Conservation (phyloP, 2,329 filamentous ascomycete genomes). For the Ophiobolus disseminans region DNA sequence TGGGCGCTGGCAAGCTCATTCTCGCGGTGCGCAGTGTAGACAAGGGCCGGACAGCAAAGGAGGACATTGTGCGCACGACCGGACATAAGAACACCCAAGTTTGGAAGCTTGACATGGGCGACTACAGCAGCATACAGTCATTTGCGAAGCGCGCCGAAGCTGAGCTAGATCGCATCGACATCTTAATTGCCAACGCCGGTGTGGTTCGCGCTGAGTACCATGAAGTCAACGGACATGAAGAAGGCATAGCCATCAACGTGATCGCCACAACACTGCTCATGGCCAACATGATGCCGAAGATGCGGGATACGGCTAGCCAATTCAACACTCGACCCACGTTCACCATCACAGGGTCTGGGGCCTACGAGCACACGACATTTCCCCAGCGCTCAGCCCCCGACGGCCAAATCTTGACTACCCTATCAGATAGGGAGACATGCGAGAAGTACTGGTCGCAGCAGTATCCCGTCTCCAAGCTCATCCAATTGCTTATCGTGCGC, state of each 20-base stretch:
- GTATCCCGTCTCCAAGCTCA: slow-evolving; percentile 42
- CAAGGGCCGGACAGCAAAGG: slow-evolving; percentile 40
- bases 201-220: slow-evolving; percentile 35
- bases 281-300: slow-evolving; percentile 34
- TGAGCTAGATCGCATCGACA: slow-evolving; percentile 43
- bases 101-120: slow-evolving; percentile 49
- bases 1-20: slow-evolving; percentile 34
- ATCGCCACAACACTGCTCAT: slow-evolving; percentile 50
- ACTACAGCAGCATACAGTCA: slow-evolving; percentile 47
- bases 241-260: slow-evolving; percentile 50
- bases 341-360: slow-evolving; percentile 42
- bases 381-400: slow-evolving; percentile 28
- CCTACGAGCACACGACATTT: slow-evolving; percentile 38
- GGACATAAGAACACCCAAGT: background rate
- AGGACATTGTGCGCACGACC: background rate
- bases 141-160: slow-evolving; percentile 38
- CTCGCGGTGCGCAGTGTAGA: slow-evolving; percentile 37
- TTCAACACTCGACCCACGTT: slow-evolving; percentile 37
- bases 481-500: slow-evolving; percentile 36
- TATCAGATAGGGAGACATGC: slow-evolving; percentile 19
- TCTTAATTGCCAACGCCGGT: slow-evolving; percentile 51
- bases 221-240: slow-evolving; percentile 38
- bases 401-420: slow-evolving; percentile 38
- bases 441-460: slow-evolving; percentile 23
- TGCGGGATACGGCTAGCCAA: slow-evolving; percentile 28